Conservation (phyloP, 305 asterid genomes). For the Petunia hybrid region DNA sequence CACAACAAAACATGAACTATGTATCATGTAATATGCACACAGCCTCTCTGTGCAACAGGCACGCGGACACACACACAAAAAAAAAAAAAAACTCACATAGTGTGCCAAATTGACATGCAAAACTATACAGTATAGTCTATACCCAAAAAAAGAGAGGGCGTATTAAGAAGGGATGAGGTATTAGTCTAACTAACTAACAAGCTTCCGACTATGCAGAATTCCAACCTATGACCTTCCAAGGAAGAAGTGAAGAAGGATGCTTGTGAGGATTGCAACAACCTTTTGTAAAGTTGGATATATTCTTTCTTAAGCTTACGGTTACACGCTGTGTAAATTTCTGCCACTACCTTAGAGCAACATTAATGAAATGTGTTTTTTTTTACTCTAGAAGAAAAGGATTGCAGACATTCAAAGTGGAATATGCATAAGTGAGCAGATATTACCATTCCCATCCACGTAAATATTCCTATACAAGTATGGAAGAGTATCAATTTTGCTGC, state of each 20-base stretch:
- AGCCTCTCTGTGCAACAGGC: neutral
- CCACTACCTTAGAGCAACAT: neutral
- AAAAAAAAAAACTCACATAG: neutral
- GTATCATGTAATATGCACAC: neutral
- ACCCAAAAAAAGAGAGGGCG: too few relatives aligned
- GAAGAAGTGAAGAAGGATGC: neutral
- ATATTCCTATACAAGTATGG: neutral
- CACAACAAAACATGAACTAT: neutral
- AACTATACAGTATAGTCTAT: neutral
- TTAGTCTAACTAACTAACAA: neutral
- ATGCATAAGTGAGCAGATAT: neutral
- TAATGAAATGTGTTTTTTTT: neutral
- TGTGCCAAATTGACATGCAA: neutral
- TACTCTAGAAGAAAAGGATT: neutral
- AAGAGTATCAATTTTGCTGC: neutral
- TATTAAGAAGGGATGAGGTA: neutral
- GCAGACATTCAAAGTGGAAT: neutral
- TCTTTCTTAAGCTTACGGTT: neutral
- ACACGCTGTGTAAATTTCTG: neutral
- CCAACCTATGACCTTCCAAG: neutral
- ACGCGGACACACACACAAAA: neutral
- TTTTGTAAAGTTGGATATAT: constrained; percentile 1
- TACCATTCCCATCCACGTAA: neutral
- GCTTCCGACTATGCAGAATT: neutral
- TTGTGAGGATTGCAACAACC: neutral